Conservation (phyloP, 2,329 filamentous ascomycete genomes). For the Cercospora zeae-maydis region DNA sequence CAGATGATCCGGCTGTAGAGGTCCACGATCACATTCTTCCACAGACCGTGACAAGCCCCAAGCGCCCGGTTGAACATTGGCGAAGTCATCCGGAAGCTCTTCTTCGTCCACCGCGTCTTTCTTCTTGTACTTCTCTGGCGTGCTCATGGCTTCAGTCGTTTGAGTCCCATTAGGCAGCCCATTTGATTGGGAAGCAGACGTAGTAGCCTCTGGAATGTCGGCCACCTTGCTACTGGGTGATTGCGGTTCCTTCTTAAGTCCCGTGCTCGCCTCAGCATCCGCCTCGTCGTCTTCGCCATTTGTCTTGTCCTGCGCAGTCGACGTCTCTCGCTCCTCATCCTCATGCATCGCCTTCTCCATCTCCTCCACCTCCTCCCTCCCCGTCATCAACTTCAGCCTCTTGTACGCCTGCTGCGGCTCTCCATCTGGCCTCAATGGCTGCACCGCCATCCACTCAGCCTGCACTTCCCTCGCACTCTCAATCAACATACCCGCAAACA, state of each 20-base stretch:
- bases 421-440: constrained; percentile 51
- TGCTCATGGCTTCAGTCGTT: constrained; percentile 12
- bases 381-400: constrained; percentile 27
- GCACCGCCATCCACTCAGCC: constrained; percentile 62
- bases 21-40: constrained; percentile 46
- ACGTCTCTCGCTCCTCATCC: constrained; percentile 25
- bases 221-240: constrained; percentile 9
- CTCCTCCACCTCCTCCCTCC: constrained; percentile 21
- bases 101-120: constrained; percentile 5
- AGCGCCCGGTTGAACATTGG: constrained; percentile 24
- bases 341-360: constrained; percentile 35
- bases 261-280: constrained; percentile 8
- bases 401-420: constrained; percentile 44
- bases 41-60: constrained; percentile 28
- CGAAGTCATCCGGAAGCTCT: constrained; percentile 20
- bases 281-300: neutral
- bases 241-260: constrained; percentile 8
- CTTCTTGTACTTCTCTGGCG: constrained; percentile 8
- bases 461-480: constrained; percentile 68
- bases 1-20: constrained; percentile 70
- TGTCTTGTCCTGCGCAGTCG: constrained; percentile 3
- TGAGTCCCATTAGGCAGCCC: constrained; percentile 13
- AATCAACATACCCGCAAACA: constrained; percentile 73
- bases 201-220: constrained; percentile 5
- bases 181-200: neutral